phyloP scores from a whole-genome alignment of 345 rosid species.

The Aethionema arabicum region DNA sequence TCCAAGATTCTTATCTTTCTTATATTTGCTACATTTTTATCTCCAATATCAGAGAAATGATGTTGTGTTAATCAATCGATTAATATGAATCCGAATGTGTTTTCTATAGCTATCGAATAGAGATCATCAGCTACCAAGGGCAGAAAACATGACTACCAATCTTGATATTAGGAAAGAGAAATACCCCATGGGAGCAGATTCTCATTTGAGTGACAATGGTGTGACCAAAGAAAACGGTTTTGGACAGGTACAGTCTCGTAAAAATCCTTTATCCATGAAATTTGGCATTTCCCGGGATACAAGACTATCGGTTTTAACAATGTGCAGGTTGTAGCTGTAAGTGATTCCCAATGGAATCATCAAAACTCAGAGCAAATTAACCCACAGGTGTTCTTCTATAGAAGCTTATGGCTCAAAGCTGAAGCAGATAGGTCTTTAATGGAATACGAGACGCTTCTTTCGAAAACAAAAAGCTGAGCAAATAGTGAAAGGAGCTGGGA shows the following conservation, averaged over 20 bases:
- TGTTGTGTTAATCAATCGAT: slow-evolving; percentile 6
- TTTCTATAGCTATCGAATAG: slow-evolving; percentile 23
- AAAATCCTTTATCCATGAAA: background rate
- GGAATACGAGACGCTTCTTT: slow-evolving; percentile 30
- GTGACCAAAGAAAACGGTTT: slow-evolving; percentile 22
- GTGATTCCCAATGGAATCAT: slow-evolving; percentile 13
- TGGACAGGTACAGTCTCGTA: slow-evolving; percentile 30
- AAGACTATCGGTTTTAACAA: slow-evolving; percentile 1
- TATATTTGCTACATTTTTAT: background rate
- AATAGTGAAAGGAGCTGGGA: background rate
- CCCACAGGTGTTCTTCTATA: slow-evolving; percentile 34
- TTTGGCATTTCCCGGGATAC: slow-evolving; percentile 1
- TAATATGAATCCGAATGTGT: slow-evolving; percentile 17
- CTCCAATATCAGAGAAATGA: slow-evolving; percentile 1
- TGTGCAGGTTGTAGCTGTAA: slow-evolving; percentile 32
- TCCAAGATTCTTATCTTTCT: background rate
- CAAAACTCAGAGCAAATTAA: slow-evolving; percentile 28
- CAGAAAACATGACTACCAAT: slow-evolving; percentile 9
- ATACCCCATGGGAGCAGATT: slow-evolving; percentile 19
- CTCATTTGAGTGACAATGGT: slow-evolving; percentile 25
- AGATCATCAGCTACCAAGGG: slow-evolving; percentile 31
- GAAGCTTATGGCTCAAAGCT: slow-evolving; percentile 42
- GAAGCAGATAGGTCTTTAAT: slow-evolving; percentile 38
- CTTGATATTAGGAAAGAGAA: slow-evolving; percentile 22
- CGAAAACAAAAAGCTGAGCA: slow-evolving; percentile 12